Evolutionary conservation across 2,329 filamentous ascomycete species (phyloP), one percentile per base, ranked within the genome.

Genomic region (Alternaria sp.): DNA sequence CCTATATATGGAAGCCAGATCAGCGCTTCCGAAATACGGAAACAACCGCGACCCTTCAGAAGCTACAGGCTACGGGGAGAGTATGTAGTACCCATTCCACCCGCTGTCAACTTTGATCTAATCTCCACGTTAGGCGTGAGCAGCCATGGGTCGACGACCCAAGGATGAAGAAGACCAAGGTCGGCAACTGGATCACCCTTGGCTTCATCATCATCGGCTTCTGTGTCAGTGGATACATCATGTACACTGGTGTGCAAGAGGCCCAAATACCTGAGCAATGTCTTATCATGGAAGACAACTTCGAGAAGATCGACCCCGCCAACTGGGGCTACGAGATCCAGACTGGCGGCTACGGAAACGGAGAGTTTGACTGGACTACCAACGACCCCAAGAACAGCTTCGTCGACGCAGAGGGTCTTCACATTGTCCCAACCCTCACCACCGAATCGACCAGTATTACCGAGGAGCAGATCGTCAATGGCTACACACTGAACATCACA

Each of bases 361-460:
- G 82, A 25, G 69, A 70, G 37, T 96, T 96, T 77, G 89, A 93
- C 71, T 83, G 89, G 81, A 94, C 92, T 0, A 96, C 92, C 4
- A 61, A 65, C 23, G 86, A 83, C n/a, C 87, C 91, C 45, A 88
- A 92, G 74, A 96, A 96, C 72, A 87, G 92, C 61, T 94, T 87
- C 74, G 80, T 94, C 23, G 78, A 92, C 65, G 83, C 90, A 68
- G 90, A 91, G 43, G 83, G 87, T 64, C 87, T 96, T 3, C 79
- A 90, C 75, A 92, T 96, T 83, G 90, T 89, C 78, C 90, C 92
- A 4, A 94, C 92, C 0, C 85, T 94, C 7, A 95, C 71, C 81
- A 86, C n/a, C 79, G 84, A 23, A 82, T 91, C 60, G 84, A 95
- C 71, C 84, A 87, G 59, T 84, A 87, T 66, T 86, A 94, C 82